Evolutionary conservation across 352 stramenopile species (phyloP).

Genomic region (Globisporangium recalcitrans): DNA sequence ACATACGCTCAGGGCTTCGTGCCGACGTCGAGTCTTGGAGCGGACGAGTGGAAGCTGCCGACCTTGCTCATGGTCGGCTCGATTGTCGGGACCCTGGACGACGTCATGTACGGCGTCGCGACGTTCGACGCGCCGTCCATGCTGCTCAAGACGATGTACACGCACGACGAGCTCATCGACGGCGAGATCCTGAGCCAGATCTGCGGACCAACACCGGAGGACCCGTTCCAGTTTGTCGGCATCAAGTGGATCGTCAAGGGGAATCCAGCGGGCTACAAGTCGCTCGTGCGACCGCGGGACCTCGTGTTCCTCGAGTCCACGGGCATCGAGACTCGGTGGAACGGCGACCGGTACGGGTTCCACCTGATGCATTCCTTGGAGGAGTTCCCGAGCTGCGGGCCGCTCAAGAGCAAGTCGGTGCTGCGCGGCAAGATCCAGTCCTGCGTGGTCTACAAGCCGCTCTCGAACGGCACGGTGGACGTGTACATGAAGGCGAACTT

Average conservation of each 20-base stretch:
- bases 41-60: conserved; percentile 19
- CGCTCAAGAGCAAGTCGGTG: conserved; percentile 20
- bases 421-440: conserved; percentile 38
- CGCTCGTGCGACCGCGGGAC: conserved; percentile 15
- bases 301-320: conserved; percentile 40
- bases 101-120: conserved; percentile 57
- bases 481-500: conserved; percentile 43
- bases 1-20: background rate
- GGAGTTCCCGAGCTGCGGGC: conserved; percentile 26
- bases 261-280: conserved; percentile 2
- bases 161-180: conserved; percentile 29
- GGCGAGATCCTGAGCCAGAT: conserved; percentile 7
- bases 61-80: conserved; percentile 50
- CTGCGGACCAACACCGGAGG: conserved; percentile 5
- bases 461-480: conserved; percentile 27
- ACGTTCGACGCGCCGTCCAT: conserved; percentile 38
- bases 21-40: conserved; percentile 7
- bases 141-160: conserved; percentile 45
- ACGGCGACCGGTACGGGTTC: conserved; percentile 34
- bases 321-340: conserved; percentile 22
- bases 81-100: conserved; percentile 45
- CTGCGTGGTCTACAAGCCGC: conserved; percentile 35
- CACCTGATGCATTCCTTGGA: conserved; percentile 23
- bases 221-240: conserved; percentile 24
- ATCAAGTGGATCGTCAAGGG: conserved; percentile 24